Base-by-base conservation (phyloP, 202 grass and related monocot genomes). In the Hordeum pubiflorum region DNA sequence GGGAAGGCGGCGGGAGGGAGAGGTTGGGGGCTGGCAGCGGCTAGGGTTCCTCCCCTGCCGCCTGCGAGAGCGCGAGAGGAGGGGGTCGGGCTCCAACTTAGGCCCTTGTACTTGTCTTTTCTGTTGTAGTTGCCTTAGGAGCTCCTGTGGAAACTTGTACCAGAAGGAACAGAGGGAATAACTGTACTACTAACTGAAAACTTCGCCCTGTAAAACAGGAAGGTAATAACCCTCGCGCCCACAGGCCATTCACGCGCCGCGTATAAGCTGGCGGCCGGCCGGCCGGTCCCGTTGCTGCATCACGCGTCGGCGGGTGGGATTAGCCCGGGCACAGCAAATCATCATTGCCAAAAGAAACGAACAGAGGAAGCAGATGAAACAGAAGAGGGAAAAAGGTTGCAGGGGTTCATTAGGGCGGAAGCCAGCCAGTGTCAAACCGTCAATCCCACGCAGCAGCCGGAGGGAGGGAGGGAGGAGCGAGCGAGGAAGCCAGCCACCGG, bases 331-430 rank as follows among this genome's bases (percentile, higher is more conserved):
- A 69, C 77, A 71, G 86, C 33, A 76, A 81, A 88, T 39, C 39
- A 88, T 39, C 41, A 79, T 81, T 81, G 63, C 77, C 67, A 52
- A 55, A 44, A 65, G 50, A 73, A 85, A 72, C 72, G 77, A 81
- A 89, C 36, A 32, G 15, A 38, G 34, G 24, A 31, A 72, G 14
- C 43, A 50, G 69, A 71, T 24, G 39, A 22, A 21, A 36, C n/a
- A 22, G 29, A 18, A 15, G 5, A 34, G 3, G 40, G 29, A 31
- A 3, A 34, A 72, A 79, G 17, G 70, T 20, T 41, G 14, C 62
- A 0, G 50, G 31, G 77, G 44, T 85, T 76, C 61, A 85, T 81
- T 81, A 58, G 72, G 61, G 36, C n/a, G 5, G 82, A 89, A 89
- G 73, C 20, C 46, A 71, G 39, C 3, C 46, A 71, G 39, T 7